Conservation (phyloP, 441 rosid species). For the Corymbia citriodora region DNA sequence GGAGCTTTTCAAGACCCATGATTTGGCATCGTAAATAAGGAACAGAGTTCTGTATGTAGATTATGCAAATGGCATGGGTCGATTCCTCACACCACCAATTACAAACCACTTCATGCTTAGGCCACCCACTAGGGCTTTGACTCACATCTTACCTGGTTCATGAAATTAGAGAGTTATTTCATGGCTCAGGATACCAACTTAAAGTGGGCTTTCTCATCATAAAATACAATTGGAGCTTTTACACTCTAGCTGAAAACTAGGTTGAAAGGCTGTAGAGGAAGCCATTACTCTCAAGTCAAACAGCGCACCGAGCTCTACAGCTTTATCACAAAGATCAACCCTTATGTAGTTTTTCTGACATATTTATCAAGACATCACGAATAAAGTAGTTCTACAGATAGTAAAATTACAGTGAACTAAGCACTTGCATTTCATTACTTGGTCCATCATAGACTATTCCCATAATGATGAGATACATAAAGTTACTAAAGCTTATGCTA, state of each 20-base stretch:
- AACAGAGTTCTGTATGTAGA: background rate
- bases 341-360: background rate
- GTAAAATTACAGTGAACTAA: background rate
- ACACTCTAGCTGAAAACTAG: background rate
- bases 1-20: background rate
- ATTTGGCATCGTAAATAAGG: background rate
- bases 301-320: background rate
- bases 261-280: background rate
- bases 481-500: background rate
- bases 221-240: background rate
- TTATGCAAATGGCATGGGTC: background rate
- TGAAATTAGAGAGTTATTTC: background rate
- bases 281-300: background rate
- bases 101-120: background rate
- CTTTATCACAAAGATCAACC: background rate
- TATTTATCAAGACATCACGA: background rate
- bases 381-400: background rate
- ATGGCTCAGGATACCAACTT: background rate
- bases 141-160: background rate
- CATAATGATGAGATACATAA: background rate
- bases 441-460: background rate
- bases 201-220: background rate
- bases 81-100: background rate
- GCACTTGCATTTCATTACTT: background rate
- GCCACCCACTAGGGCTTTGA: background rate